Evolutionary conservation across 805 yeast species (phyloP).

Genomic region (Myxozyma vanderwaltii): DNA sequence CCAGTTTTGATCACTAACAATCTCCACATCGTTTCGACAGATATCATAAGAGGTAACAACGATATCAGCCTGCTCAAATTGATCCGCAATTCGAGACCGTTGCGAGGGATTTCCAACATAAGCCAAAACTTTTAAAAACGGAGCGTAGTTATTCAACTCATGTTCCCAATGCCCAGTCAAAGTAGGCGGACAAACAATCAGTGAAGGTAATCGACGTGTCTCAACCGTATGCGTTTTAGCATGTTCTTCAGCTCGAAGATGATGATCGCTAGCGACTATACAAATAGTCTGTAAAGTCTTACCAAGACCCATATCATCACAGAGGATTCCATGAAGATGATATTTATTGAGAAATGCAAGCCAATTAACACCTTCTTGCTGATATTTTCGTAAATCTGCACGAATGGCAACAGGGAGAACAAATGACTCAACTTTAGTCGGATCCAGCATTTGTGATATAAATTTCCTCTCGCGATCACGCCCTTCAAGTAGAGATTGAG

Average conservation of each 20-base stretch:
- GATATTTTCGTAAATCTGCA: constrained; percentile 91
- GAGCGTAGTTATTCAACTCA: constrained; percentile 86
- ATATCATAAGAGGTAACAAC: constrained; percentile 96
- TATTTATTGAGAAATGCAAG: constrained; percentile 91
- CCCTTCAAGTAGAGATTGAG: constrained; percentile 77
- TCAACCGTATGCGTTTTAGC: constrained; percentile 62
- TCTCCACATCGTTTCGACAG: constrained; percentile 83
- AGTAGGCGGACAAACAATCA: constrained; percentile 95
- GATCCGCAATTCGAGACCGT: constrained; percentile 58
- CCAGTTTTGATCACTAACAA: constrained; percentile 62
- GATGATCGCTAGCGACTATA: constrained; percentile 94
- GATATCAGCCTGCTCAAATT: constrained; percentile 66
- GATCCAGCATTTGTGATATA: constrained; percentile 97
- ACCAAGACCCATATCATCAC: constrained; percentile 99
- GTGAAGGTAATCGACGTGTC: constrained; percentile 73
- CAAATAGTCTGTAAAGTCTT: constrained; percentile 96
- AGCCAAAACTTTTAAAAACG: constrained; percentile 76
- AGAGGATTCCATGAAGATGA: constrained; percentile 92
- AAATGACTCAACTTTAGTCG: constrained; percentile 83
- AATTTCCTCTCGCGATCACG: constrained; percentile 94
- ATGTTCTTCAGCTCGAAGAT: constrained; percentile 73
- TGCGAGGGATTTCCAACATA: constrained; percentile 91
- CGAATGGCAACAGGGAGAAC: constrained; percentile 86
- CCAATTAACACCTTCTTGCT: constrained; percentile 99
- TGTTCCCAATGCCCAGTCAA: constrained; percentile 99